Percentiles rank a stretch among this genome's conserved stretches.
phyloP scores from a whole-genome alignment of 2,329 filamentous ascomycete species.

The Coniochaeta sp. region DNA sequence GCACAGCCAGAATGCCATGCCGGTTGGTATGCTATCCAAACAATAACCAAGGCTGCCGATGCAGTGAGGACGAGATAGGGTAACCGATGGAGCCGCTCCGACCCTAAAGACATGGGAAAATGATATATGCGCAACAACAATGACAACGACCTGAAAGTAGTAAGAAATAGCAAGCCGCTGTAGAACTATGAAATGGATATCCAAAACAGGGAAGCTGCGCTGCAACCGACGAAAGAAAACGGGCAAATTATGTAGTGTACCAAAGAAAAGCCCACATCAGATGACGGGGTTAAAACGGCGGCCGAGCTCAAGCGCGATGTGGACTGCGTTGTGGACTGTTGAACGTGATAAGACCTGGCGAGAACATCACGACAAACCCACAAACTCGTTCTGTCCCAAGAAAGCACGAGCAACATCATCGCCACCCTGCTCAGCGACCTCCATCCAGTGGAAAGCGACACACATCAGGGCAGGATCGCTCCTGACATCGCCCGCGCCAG shows the following conservation, averaged over 20 bases:
- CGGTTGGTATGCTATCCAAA: not conserved
- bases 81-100: too few relatives aligned
- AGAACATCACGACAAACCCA: not conserved
- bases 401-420: constrained; percentile 79
- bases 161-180: not conserved
- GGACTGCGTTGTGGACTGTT: not conserved
- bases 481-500: constrained; percentile 39
- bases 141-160: not conserved
- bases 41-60: not conserved
- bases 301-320: not conserved
- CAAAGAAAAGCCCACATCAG: not conserved
- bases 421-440: constrained; percentile 70
- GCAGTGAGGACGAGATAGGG: too few relatives aligned
- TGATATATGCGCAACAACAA: not conserved
- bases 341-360: not conserved
- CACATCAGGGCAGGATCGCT: constrained; percentile 88
- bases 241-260: not conserved
- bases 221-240: not conserved
- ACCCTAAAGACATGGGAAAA: not conserved
- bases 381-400: constrained; percentile 53
- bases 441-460: constrained; percentile 93
- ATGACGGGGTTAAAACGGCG: too few relatives aligned
- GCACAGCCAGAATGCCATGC: not conserved
- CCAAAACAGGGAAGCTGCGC: not conserved
- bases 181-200: not conserved